Base-by-base conservation (phyloP, 805 yeast species). In the Clavispora vitiphila region DNA sequence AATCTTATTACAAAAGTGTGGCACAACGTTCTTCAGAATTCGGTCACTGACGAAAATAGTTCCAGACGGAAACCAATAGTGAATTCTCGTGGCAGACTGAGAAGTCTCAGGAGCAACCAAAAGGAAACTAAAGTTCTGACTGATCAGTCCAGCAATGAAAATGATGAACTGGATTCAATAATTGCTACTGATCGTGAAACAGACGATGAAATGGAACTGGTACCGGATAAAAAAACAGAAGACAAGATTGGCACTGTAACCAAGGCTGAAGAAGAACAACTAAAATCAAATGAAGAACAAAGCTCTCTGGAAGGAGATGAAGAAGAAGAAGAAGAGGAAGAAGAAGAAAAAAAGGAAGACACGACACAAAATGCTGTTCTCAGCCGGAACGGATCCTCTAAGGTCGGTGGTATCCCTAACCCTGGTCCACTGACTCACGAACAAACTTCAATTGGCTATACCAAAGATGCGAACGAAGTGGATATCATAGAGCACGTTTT, bases 381-480 rank as follows among this genome's bases (percentile, higher is more conserved):
- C 7, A 15, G 16, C 9, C 19, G 32, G 3, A 19, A n/a, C 9
- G 29, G 18, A 8, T n/a, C 23, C 18, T 25, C 22, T 5, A 25
- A 23, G 5, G 46, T 43, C 35, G 44, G 37, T 11, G 53, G 54
- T 2, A 42, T 47, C 12, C 29, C 56, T 5, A 78, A 78, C 42
- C 67, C 71, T 15, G 96, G 96, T 0, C 91, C 95, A 0, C 66
- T 62, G 7, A 61, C 67, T 2, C 93, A 86, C 56, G 61, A 61
- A 0, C 78, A 83, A 3, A 86, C 96, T 0, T 57, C 61, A 1
- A 57, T 74, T 34, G 71, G 68, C 1, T 62, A 64, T 35, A 70
- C 72, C 15, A 40, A 46, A 15, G 52, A 53, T 2, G 67, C 74
- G 10, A 88, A 81, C 50, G 76, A 67, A 35, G 58, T 77, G 4